Base-by-base conservation (phyloP, 192 early-diverging fungal species). In the Phlyctochytrium arcticum region DNA sequence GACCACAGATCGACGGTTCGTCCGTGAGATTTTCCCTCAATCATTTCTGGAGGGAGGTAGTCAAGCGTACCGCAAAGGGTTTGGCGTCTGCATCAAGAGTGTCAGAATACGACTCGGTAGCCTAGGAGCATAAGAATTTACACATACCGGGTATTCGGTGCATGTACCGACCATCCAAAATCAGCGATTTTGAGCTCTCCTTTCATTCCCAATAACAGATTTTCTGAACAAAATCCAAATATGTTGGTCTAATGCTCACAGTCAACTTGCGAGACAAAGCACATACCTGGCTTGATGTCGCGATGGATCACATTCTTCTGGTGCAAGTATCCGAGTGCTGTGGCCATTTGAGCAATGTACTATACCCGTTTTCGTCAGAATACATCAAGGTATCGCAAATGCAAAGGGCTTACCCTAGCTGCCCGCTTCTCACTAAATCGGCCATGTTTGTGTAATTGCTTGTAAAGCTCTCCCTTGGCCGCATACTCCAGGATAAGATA, bases 91-190 rank as follows among this genome's bases (percentile, higher is more conserved):
- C 48, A 48, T 50, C 47, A 2, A 55, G 62, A 3, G 15, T 59
- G 57, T 17, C 23, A 9, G 36, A 71, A 6, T 12, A 70, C 24
- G 24, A 26, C 10, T 23, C n/a, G 36, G 6, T 19, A 3, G 21
- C 17, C 34, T 21, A 12, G 48, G 2, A 30, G 30, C 30, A 35
- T 5, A 10, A 65, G 3, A n/a, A 30, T 27, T 0, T 30, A 26
- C 24, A 23, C 36, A 23, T 62, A 82, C 80, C 80, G 39, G 10
- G 80, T 76, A 51, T 84, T 81, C 15, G 86, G 88, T 30, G 92
- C 85, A 65, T 94, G 90, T 9, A 98, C 93, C 1, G 90, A 91
- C 95, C 95, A 98, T 1, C 95, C 95, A 82, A 98, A 98, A 77
- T 98, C 95, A 12, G 87, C 91, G 70, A 98, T 94, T 62, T 96